A percentile compares a stretch with the other conserved stretches of the same genome.
Evolutionary conservation across 345 rosid genomes (phyloP).

Genomic region (Capsella bursapastoris): DNA sequence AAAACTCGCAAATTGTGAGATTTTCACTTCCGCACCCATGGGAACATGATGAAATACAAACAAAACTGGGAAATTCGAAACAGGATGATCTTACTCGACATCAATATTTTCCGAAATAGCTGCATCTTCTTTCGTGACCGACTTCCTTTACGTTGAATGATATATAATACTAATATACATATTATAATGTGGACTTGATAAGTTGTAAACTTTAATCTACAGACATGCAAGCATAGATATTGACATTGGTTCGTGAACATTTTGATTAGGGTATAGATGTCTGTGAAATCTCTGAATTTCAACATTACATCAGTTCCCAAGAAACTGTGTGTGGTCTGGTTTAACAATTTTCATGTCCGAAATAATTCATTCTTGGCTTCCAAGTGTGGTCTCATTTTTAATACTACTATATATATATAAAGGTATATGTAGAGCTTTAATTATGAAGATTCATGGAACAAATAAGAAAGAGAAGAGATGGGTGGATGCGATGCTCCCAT

Average conservation of each 20-base stretch:
- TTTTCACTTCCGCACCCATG: constrained; percentile 16
- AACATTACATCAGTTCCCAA: constrained; percentile 25
- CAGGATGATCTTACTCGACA: constrained; percentile 8
- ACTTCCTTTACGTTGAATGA: neutral
- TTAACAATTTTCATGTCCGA: neutral
- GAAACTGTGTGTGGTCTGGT: neutral
- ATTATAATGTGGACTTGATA: too few relatives aligned
- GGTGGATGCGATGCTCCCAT: constrained; percentile 41
- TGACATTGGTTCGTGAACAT: constrained; percentile 16
- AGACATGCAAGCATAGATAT: too few relatives aligned
- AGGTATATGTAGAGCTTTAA: neutral
- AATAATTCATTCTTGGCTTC: neutral
- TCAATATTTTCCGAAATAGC: neutral
- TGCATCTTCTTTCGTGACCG: constrained; percentile 1
- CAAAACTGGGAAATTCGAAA: neutral
- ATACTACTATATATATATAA: neutral
- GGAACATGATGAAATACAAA: constrained; percentile 12
- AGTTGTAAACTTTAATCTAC: too few relatives aligned
- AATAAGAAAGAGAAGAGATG: constrained; percentile 24
- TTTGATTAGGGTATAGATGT: constrained; percentile 16
- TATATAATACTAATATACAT: neutral
- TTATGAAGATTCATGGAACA: constrained; percentile 35
- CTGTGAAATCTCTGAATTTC: constrained; percentile 11
- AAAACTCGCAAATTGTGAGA: neutral
- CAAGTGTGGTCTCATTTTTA: too few relatives aligned